Conservation (phyloP, 2,329 filamentous ascomycete genomes). For the Colletotrichum navitas region DNA sequence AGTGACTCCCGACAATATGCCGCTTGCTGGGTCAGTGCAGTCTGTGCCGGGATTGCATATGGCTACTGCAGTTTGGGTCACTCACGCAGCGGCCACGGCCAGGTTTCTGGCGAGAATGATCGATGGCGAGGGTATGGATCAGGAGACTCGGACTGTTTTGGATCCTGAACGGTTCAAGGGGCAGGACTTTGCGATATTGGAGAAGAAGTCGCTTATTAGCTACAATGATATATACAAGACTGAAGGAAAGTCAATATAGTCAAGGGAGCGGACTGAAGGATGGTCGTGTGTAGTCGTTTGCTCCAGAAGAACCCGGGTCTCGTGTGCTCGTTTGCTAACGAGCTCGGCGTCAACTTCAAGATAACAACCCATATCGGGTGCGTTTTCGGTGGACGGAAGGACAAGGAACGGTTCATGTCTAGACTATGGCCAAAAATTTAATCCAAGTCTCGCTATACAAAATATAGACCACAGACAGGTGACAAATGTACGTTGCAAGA, state of each 20-base stretch:
- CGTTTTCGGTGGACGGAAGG: constrained; percentile 61
- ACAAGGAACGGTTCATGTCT: background rate
- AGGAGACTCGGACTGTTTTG: background rate
- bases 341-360: constrained; percentile 60
- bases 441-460: background rate
- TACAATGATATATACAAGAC: constrained; percentile 33
- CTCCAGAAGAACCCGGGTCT: constrained; percentile 72
- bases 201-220: constrained; percentile 10
- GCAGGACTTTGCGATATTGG: background rate
- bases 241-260: background rate
- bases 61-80: constrained; percentile 30
- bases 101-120: constrained; percentile 12
- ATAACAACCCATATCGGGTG: constrained; percentile 68
- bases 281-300: constrained; percentile 61
- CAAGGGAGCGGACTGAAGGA: background rate
- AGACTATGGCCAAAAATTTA: background rate
- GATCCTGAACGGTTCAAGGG: constrained; percentile 24
- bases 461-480: background rate
- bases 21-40: constrained; percentile 31
- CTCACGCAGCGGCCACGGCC: constrained; percentile 27
- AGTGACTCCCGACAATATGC: constrained; percentile 45
- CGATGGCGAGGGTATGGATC: background rate
- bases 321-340: constrained; percentile 68
- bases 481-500: background rate
- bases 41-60: constrained; percentile 19